Evolutionary conservation across 2,329 filamentous ascomycete species (phyloP), one percentile per base, ranked within the genome.

Genomic region (Fusarium setosum): DNA sequence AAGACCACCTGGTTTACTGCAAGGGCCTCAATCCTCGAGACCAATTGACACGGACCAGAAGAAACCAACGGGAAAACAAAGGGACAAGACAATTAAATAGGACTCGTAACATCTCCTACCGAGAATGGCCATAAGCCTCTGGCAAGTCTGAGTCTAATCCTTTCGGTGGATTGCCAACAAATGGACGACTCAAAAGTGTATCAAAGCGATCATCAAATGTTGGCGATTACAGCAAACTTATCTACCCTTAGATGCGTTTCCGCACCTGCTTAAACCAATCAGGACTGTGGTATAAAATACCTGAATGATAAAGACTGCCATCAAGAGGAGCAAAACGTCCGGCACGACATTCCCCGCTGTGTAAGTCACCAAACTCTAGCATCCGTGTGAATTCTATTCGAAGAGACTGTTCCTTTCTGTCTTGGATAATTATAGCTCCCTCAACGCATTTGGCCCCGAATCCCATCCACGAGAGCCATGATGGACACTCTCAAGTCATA

Each of bases 351-450:
- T 15, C 7, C 24, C 3, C n/a, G 24, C 34, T 35, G 42, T 45
- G 17, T 26, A 52, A 37, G 24, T 42, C 41, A 37, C 29, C 5
- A 56, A 64, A 37, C 21, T 53, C 42, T 60, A 60, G 26, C 38
- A 32, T 13, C 21, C 59, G 41, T 53, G 23, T 56, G 55, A 47
- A 44, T 17, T 20, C n/a, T n/a, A n/a, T n/a, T n/a, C n/a, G n/a
- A n/a, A n/a, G n/a, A n/a, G n/a, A n/a, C n/a, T n/a, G n/a, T n/a
- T n/a, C n/a, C n/a, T 64, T 56, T 56, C 40, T 48, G 35, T 18
- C 8, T 37, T 35, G 23, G 29, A 49, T 57, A 64, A 61, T 54
- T 59, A 65, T 61, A 65, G 61, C 56, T 59, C 45, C 47, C 11
- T 24, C 31, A 29, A 48, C 13, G 38, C 29, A 45, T 35, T 34